A percentile compares a stretch with the other conserved stretches of the same genome.
Evolutionary conservation across 1,284 basidiomycete species (phyloP).

Genomic region (Schizophyllum commune): DNA sequence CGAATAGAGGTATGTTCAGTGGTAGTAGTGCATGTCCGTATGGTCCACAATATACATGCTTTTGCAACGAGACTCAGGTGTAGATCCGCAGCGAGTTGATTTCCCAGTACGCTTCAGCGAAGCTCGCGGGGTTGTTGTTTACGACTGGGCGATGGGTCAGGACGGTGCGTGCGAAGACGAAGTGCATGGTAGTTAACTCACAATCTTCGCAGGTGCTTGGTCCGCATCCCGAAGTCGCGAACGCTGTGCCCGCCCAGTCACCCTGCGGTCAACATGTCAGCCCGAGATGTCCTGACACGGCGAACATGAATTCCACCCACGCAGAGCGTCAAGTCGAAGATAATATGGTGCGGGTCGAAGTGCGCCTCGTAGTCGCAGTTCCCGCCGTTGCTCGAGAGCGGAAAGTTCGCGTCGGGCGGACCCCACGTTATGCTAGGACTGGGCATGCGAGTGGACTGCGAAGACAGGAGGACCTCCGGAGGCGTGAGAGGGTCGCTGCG

Average conservation of each 20-base stretch:
- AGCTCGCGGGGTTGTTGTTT: slow-evolving; percentile 43
- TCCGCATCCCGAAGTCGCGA: slow-evolving; percentile 26
- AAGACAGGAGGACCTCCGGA: slow-evolving; percentile 13
- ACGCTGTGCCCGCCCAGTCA: slow-evolving; percentile 40
- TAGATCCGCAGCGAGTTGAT: slow-evolving; percentile 53
- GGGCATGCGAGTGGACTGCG: slow-evolving; percentile 19
- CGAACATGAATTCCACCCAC: slow-evolving; percentile 26
- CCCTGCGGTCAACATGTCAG: slow-evolving; percentile 26
- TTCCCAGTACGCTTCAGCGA: slow-evolving; percentile 56
- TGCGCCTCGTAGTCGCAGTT: slow-evolving; percentile 33
- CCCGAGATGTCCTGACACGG: too few relatives aligned
- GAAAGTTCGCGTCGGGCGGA: slow-evolving; percentile 42
- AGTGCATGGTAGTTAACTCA: slow-evolving; percentile 21
- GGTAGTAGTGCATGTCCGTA: too few relatives aligned
- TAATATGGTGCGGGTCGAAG: slow-evolving; percentile 41
- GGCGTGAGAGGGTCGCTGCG: slow-evolving; percentile 33
- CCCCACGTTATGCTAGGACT: slow-evolving; percentile 33
- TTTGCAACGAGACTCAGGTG: slow-evolving; percentile 1
- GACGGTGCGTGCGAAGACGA: neutral
- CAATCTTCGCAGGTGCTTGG: slow-evolving; percentile 29
- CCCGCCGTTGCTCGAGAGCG: slow-evolving; percentile 19
- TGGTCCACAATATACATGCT: too few relatives aligned
- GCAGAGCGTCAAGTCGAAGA: slow-evolving; percentile 49
- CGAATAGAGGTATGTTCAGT: too few relatives aligned
- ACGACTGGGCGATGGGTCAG: slow-evolving; percentile 30